A percentile compares a stretch with the other conserved stretches of the same genome.
Evolutionary conservation across 345 rosid genomes (phyloP).

Genomic region (Sonneratia alba): DNA sequence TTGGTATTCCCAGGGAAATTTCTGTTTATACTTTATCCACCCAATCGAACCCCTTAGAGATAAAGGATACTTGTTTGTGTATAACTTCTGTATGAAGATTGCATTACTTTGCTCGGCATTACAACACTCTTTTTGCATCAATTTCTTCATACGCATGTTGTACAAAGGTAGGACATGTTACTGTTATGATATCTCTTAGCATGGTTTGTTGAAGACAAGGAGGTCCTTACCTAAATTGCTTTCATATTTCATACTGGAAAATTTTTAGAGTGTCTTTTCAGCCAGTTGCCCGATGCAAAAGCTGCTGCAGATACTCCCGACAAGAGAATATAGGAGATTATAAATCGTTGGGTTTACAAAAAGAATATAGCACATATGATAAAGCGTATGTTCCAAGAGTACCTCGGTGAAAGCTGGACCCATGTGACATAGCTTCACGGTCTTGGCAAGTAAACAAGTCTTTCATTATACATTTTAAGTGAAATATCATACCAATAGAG

Average conservation of each 20-base stretch:
- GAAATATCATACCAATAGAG: not conserved
- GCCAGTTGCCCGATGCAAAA: conserved; percentile 57
- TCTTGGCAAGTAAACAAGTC: conserved; percentile 50
- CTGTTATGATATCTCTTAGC: not conserved
- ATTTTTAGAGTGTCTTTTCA: conserved; percentile 38
- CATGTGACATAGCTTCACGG: conserved; percentile 73
- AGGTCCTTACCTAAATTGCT: not conserved
- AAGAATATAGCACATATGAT: conserved; percentile 53
- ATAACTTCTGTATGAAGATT: no score
- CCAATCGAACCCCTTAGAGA: no score
- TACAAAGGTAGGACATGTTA: not conserved
- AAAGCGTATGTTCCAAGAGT: conserved; percentile 46
- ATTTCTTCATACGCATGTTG: not conserved
- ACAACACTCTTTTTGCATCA: not conserved
- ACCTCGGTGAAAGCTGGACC: conserved; percentile 61
- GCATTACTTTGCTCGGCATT: not conserved
- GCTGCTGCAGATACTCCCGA: conserved; percentile 34
- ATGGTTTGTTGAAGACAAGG: not conserved
- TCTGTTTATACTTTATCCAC: not conserved
- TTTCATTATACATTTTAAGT: not conserved
- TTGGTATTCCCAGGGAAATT: not conserved
- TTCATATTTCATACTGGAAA: conserved; percentile 28
- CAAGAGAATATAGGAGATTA: conserved; percentile 34
- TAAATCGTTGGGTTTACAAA: conserved; percentile 44
- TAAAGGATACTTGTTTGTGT: no score